Conservation (phyloP, 75 land plant genomes). For the Ceratopteris richardii region DNA sequence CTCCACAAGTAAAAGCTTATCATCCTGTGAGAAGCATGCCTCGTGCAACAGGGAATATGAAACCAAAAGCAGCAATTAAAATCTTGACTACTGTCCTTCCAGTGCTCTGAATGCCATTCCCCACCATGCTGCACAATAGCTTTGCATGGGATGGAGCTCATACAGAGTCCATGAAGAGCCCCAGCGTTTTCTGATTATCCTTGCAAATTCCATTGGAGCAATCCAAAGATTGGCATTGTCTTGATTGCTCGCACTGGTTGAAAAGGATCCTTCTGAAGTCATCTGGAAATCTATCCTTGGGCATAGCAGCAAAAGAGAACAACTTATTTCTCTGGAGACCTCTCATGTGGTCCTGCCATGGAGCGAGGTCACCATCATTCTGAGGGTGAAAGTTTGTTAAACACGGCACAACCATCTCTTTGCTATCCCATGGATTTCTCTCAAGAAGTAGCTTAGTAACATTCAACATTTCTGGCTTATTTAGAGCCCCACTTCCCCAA, state of each 20-base stretch:
- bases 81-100: too few species aligned
- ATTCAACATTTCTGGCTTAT: constrained; percentile 48
- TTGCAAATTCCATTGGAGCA: constrained; percentile 30
- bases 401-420: constrained; percentile 75
- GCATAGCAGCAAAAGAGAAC: constrained; percentile 61
- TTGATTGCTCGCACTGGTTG: constrained; percentile 22
- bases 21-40: too few species aligned
- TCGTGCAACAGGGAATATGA: too few species aligned
- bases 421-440: constrained; percentile 61
- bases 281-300: constrained; percentile 45
- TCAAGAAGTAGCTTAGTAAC: constrained; percentile 68
- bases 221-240: constrained; percentile 25
- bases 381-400: constrained; percentile 81
- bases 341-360: constrained; percentile 49
- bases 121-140: constrained; percentile 78
- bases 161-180: constrained; percentile 45
- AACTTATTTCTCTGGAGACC: constrained; percentile 24
- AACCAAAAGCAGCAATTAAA: too few species aligned
- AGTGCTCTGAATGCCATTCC: too few species aligned
- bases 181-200: constrained; percentile 38
- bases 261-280: constrained; percentile 42
- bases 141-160: too few species aligned
- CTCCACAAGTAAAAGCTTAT: too few species aligned
- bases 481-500: constrained; percentile 66
- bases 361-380: constrained; percentile 25